Evolutionary conservation across 2,329 filamentous ascomycete species (phyloP), one percentile per base, ranked within the genome.

Genomic region (Teratosphaeria pseudoeucalypti): DNA sequence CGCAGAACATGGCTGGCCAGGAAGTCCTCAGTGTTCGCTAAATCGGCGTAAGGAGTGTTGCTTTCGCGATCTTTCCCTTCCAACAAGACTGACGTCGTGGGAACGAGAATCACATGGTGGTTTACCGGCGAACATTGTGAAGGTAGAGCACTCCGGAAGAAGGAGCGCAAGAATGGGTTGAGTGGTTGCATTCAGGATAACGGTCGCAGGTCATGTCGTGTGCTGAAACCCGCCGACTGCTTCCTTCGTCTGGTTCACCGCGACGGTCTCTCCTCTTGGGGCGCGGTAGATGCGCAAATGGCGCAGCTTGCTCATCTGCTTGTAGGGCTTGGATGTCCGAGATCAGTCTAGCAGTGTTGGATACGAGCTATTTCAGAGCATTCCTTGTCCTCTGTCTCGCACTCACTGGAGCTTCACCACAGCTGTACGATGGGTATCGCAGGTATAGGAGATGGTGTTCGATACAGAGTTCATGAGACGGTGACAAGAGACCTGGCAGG

Each of bases 81-180:
- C 70, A 96, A 83, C 71, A 99, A 85, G 66, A 91, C 87, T 76
- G 97, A 92, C 72, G 92, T 96, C 58, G 89, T 88, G 54, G 94
- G 94, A 43, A 97, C 92, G 57, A 99, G 87, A 59, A 99, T 84
- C 69, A 99, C 84, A 80, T 97, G 90, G 75, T 95, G 90, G 75
- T 94, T 88, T 65, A 91, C 83, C 58, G 94, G 92, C 64, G 87
- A 85, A 81, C 94, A 97, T 85, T 97, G 92, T 70, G 88, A 81
- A 68, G 89, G 88, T 73, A 96, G 83, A 75, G 90, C 86, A 84
- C 91, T 97, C 81, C 90, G 91, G 83, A 96, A 96, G 85, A 99
- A 97, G 82, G 92, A 91, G 81, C 89, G 87, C 76, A 99, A 83
- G 79, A 96, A 97, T 75, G 94, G 94, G 79, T 99, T 99, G 86